Conservation (phyloP, 192 early-diverging fungal genomes). For the Irineochytrium annulatum region DNA sequence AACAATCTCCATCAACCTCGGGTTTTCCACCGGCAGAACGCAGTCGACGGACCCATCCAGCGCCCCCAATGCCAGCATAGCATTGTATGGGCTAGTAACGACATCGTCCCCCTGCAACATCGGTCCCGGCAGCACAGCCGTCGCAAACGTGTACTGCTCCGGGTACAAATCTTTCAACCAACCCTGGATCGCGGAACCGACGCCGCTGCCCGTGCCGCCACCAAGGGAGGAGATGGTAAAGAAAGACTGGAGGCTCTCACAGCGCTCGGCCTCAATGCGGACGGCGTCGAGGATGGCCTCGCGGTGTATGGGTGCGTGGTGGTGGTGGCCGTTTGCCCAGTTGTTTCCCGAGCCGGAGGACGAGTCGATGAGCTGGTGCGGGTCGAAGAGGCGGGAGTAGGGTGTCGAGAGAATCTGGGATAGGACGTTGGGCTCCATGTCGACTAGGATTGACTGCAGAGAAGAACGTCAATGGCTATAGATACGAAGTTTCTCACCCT, state of each 20-base stretch:
- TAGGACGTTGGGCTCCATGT: constrained; percentile 59
- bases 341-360: constrained; percentile 58
- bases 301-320: constrained; percentile 39
- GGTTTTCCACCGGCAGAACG: constrained; percentile 54
- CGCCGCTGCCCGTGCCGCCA: constrained; percentile 57
- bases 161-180: constrained; percentile 42
- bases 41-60: constrained; percentile 44
- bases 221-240: constrained; percentile 48
- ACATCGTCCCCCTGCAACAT: constrained; percentile 52
- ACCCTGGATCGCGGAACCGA: constrained; percentile 44
- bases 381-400: constrained; percentile 42
- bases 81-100: constrained; percentile 53
- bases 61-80: constrained; percentile 41
- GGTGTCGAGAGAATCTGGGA: constrained; percentile 30
- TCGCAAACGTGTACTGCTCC: constrained; percentile 36
- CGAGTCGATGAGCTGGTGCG: constrained; percentile 36
- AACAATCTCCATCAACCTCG: constrained; percentile 48
- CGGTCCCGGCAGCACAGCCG: too few species aligned
- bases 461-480: constrained; percentile 4
- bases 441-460: constrained; percentile 45
- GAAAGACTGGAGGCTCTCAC: constrained; percentile 52
- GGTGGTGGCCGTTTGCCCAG: constrained; percentile 53
- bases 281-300: constrained; percentile 43
- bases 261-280: constrained; percentile 46
- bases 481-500: constrained; percentile 12